Conservation (phyloP, 2,329 filamentous ascomycete species). For the Sporothrix globosa region DNA sequence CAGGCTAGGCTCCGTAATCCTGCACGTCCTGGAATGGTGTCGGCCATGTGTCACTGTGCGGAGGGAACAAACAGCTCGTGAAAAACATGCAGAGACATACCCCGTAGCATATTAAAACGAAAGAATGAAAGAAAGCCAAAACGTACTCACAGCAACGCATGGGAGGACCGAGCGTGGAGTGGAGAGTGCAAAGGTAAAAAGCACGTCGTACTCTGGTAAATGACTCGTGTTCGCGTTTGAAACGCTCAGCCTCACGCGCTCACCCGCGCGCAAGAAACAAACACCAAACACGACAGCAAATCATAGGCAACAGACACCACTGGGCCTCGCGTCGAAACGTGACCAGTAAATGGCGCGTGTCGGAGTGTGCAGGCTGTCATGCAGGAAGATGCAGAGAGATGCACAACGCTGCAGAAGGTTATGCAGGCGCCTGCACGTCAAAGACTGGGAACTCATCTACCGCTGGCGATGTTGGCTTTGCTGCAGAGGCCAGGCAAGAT, state of each 20-base stretch:
- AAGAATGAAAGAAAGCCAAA: background rate
- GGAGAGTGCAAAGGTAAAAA: no score
- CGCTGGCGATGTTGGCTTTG: background rate
- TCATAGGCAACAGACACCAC: no score
- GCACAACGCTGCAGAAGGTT: background rate
- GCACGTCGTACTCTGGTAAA: background rate
- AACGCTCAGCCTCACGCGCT: background rate
- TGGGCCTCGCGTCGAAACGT: conserved; percentile 2
- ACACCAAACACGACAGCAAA: background rate
- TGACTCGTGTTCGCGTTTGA: background rate
- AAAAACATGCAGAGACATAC: no score
- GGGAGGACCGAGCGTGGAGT: background rate
- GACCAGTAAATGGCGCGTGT: background rate
- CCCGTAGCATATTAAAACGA: background rate
- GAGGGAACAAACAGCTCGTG: background rate
- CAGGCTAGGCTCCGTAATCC: no score
- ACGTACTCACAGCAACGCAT: background rate
- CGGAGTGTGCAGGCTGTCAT: background rate
- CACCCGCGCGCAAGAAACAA: background rate
- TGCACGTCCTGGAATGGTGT: background rate
- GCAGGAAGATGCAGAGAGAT: background rate
- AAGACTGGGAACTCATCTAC: background rate
- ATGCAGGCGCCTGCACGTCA: background rate
- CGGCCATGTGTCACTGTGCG: background rate
- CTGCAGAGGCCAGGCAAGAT: background rate